Conservation (phyloP, 164 flowering plant genomes). For the Stephania cephalantha region DNA sequence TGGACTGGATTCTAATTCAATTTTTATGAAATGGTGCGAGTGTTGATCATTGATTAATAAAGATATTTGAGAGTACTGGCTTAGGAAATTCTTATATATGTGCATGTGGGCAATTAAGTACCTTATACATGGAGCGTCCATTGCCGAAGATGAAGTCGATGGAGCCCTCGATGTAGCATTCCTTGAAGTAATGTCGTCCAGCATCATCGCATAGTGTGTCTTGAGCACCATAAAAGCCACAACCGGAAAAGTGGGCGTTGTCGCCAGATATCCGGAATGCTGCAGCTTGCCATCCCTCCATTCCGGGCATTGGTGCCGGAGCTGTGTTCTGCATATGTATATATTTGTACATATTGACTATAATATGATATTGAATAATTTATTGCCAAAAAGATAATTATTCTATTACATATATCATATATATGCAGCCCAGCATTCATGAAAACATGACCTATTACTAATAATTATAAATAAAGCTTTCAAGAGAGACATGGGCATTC, state of each 20-base stretch:
- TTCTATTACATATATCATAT: too few relatives aligned
- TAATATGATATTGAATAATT: too few relatives aligned
- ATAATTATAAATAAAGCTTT: too few relatives aligned
- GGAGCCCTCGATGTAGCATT: constrained; percentile 90
- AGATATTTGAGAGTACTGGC: not conserved
- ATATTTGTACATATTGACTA: not conserved
- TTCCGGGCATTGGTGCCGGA: constrained; percentile 92
- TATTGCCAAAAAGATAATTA: too few relatives aligned
- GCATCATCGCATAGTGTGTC: constrained; percentile 92
- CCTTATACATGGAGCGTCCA: constrained; percentile 93
- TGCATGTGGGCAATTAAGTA: constrained; percentile 13
- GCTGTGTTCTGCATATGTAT: constrained; percentile 62
- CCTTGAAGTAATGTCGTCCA: constrained; percentile 93
- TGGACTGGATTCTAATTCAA: not conserved
- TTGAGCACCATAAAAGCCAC: constrained; percentile 90
- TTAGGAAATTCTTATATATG: too few relatives aligned
- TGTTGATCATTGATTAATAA: too few relatives aligned
- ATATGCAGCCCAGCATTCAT: too few relatives aligned
- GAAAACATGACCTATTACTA: too few relatives aligned
- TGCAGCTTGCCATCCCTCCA: constrained; percentile 94
- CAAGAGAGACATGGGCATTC: too few relatives aligned
- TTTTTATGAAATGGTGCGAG: not conserved
- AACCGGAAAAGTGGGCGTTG: constrained; percentile 80
- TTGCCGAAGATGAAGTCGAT: constrained; percentile 97
- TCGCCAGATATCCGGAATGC: constrained; percentile 93